A percentile compares a stretch with the other conserved stretches of the same genome.
Evolutionary conservation across 768 basidiomycete genomes (phyloP).

Genomic region (Auriscalpium orientale): DNA sequence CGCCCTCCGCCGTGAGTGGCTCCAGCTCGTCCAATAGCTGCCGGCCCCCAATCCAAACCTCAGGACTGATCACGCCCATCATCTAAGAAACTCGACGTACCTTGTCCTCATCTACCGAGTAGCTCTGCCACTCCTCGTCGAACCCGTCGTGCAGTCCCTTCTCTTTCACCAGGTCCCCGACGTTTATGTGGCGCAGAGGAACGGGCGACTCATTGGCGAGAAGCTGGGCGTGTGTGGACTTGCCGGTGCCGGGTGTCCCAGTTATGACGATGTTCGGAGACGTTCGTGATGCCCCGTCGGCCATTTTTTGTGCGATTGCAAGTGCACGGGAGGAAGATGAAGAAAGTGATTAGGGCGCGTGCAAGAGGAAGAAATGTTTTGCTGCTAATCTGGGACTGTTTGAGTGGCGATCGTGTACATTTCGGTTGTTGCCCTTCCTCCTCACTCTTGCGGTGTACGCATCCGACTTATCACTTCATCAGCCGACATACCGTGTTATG

Average conservation of each 20-base stretch:
- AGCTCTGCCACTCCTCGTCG: constrained; percentile 93
- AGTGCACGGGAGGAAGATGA: too few relatives aligned
- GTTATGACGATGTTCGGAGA: constrained; percentile 77
- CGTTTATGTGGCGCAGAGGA: constrained; percentile 75
- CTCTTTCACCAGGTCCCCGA: constrained; percentile 86
- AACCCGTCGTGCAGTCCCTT: constrained; percentile 73
- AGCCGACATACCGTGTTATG: too few relatives aligned
- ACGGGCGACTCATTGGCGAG: constrained; percentile 65
- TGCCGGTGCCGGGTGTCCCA: constrained; percentile 93
- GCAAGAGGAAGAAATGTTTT: too few relatives aligned
- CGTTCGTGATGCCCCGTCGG: constrained; percentile 14
- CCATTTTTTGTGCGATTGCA: not conserved
- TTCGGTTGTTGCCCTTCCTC: too few relatives aligned
- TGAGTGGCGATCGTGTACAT: too few relatives aligned
- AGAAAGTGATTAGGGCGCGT: too few relatives aligned
- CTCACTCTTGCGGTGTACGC: too few relatives aligned
- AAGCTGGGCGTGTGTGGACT: constrained; percentile 88
- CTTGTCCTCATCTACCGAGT: constrained; percentile 94
- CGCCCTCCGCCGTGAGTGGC: constrained; percentile 56
- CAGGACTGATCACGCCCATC: not conserved
- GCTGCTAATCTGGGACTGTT: too few relatives aligned
- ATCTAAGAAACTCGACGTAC: constrained; percentile 33
- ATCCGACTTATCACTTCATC: too few relatives aligned
- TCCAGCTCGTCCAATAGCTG: constrained; percentile 89
- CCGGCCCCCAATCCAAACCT: not conserved